Evolutionary conservation across 2,329 filamentous ascomycete genomes (phyloP), one percentile per base, ranked within the genome.

Genomic region (Dendrostoma leiphaemia): DNA sequence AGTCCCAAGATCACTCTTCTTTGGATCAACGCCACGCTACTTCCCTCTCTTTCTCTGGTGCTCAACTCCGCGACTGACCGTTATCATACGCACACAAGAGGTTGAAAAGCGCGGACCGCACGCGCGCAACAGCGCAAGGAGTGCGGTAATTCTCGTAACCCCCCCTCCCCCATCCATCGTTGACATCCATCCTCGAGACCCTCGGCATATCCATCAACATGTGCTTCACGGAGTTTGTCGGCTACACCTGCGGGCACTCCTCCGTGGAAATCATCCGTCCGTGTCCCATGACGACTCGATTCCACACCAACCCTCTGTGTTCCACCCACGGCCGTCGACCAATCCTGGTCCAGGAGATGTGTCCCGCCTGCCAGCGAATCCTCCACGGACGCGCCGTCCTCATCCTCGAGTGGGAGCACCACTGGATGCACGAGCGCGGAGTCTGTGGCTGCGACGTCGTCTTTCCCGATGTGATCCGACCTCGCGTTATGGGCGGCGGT

Each of bases 221-320:
- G 77, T 80, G 77, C 59, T 69, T 77, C 62, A 65, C 68, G 29
- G 74, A 78, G 60, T 77, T 68, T 59, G 62, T 76, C 44, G 71
- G 69, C 50, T 80, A 77, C 63, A 70, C 64, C 31, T 80, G 77
- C 61, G 77, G 76, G 15, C 77, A 80, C 64, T 72, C 70, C 45
- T 72, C 71, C 6, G 37, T 70, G 4, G 65, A 69, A 1, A 65
- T 73, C 10, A 65, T 76, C 44, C 69, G 72, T 0, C 64, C 68
- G 3, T 80, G 77, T 57, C 77, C 77, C 1, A 44, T 74, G 56
- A 75, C 73, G 0, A 76, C 74, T 0, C 61, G 65, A 4, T 56
- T 64, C 5, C 63, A 69, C 56, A 67, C 59, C 26, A 70, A 71
- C 50, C 70, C 71, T 0, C 60, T 68, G 26, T 76, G 74, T 54